Conservation (phyloP, 495 filamentous ascomycete genomes). For the Trichocladium antarcticum region DNA sequence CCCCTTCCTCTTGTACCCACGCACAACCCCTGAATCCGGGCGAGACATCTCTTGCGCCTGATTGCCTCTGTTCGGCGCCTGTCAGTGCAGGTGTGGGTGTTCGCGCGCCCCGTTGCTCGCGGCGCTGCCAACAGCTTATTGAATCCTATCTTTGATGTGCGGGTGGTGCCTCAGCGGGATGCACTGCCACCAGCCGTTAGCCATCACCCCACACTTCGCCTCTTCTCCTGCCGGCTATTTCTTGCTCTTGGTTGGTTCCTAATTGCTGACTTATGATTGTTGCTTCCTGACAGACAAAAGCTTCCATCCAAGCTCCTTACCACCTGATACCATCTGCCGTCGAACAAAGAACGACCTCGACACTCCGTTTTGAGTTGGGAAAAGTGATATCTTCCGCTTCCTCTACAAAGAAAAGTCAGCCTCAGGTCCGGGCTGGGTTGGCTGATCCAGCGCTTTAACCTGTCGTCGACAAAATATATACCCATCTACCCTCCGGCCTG, state of each 20-base stretch:
- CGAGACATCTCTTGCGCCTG: constrained; percentile 9
- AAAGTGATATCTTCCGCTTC: background rate
- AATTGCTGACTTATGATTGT: constrained; percentile 6
- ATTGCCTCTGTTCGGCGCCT: constrained; percentile 8
- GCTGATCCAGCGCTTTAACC: background rate
- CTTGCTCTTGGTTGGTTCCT: constrained; percentile 1
- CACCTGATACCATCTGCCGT: background rate
- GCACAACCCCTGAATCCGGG: background rate
- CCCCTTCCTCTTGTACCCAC: background rate
- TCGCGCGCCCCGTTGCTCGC: background rate
- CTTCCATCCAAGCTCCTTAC: background rate
- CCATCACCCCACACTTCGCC: background rate
- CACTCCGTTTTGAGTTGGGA: background rate
- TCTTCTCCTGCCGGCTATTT: background rate
- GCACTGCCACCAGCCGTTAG: background rate
- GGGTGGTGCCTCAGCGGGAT: background rate
- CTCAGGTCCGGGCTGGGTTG: background rate
- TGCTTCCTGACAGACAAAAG: constrained; percentile 3
- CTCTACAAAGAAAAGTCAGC: background rate
- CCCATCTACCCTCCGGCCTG: no score
- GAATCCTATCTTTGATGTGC: no score
- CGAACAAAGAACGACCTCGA: constrained; percentile 12
- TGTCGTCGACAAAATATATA: background rate
- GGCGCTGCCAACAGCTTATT: background rate
- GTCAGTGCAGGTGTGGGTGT: background rate